Base-by-base conservation (phyloP, 169 alveolate genomes). In the Plasmodium inui region DNA sequence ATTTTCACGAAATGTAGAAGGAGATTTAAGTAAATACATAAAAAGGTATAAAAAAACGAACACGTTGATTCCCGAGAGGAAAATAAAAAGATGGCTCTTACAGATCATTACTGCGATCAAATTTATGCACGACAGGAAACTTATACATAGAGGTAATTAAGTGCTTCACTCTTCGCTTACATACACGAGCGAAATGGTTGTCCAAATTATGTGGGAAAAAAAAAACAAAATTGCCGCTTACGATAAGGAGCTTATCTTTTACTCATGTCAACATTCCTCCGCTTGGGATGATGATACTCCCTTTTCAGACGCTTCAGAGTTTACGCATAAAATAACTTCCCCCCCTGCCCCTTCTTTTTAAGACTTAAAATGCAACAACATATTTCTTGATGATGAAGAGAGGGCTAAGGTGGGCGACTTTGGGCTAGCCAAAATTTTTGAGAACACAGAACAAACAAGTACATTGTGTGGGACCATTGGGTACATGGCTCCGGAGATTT, bases 391-490 rank as follows among this genome's bases (percentile, higher is more conserved):
- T 71, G 93, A 85, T 44, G n/a, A 92, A 17, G 95, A 85, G 83
- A 57, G 84, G 83, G 93, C 93, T 32, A 92, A 92, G 39, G 50
- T 92, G 28, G 93, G 95, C 26, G 95, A 92, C 50, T 92, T 92
- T 37, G 95, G 95, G 3, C 82, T 92, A 26, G 88, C 92, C 30
- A 92, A 92, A 53, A 32, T 91, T 81, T 71, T 91, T 22, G 95
- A 91, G 37, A 61, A 92, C 19, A 84, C 95, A 17, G 95, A 92
- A 44, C 74, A 84, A 80, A 57, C 93, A 71, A 57, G 26, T 70
- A 92, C 95, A n/a, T 17, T 92, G 53, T 92, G 95, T 55, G 95
- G 95, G 12, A 92, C 95, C 26, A 74, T 92, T n/a, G 92, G 95
- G 61, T 92, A 92, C 41, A 92, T 92, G 93, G 93, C 95, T 4